Percentiles rank a stretch among this genome's conserved stretches.
Evolutionary conservation across 2,329 filamentous ascomycete species (phyloP).

Genomic region (Colletotrichum sp.): DNA sequence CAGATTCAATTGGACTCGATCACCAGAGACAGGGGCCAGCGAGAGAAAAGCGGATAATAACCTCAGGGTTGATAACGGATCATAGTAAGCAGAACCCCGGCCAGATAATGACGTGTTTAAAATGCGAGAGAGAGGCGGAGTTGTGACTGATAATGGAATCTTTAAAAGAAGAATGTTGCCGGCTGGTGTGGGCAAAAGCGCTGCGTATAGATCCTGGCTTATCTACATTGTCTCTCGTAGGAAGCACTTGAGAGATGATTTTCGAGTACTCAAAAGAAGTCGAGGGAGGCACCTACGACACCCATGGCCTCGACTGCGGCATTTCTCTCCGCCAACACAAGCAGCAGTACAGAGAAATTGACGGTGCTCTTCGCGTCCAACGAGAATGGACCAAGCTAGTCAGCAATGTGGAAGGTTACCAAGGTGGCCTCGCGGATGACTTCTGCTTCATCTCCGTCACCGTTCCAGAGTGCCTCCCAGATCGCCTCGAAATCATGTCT

Average conservation of each 20-base stretch:
- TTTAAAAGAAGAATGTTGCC: background rate
- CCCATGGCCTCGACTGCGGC: background rate
- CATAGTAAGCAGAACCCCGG: background rate
- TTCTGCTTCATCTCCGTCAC: background rate
- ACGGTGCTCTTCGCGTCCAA: background rate
- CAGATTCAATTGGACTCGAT: background rate
- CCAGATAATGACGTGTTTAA: background rate
- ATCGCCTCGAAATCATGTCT: background rate
- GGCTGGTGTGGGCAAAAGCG: background rate
- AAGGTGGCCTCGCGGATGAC: background rate
- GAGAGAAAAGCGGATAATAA: background rate
- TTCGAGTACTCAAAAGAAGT: background rate
- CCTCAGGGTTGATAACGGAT: background rate
- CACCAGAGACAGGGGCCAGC: background rate
- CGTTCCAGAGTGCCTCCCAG: background rate
- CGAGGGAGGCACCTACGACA: background rate
- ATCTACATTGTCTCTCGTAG: background rate
- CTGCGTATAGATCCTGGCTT: background rate
- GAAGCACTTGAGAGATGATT: background rate
- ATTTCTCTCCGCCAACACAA: background rate
- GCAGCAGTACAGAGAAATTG: background rate
- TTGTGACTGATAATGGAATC: background rate
- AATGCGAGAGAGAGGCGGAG: background rate
- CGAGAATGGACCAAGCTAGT: background rate
- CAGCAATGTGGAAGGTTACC: background rate